These are phyloP conservation scores for Phaeosphaeriaceae sp. DNA, from an alignment of 2,329 filamentous ascomycete species.

Conservation along the genomic window DNA sequence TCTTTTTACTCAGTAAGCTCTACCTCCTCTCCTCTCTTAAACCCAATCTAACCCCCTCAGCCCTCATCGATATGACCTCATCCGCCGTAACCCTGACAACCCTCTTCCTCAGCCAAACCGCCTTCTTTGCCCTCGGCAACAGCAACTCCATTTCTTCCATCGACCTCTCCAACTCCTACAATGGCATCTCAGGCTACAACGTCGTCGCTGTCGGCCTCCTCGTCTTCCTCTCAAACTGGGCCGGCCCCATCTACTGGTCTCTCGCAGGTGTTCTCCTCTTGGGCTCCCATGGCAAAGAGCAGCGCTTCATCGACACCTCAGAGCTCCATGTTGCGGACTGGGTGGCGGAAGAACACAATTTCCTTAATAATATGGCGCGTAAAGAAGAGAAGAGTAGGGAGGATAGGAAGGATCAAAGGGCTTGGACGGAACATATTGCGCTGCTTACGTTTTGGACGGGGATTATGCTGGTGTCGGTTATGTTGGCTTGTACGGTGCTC, in stretches of 20 bases:
- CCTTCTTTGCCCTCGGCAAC: constrained; percentile 90
- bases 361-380: constrained; percentile 27
- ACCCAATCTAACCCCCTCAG: constrained; percentile 13
- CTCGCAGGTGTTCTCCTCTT: constrained; percentile 65
- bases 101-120: constrained; percentile 77
- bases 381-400: constrained; percentile 19
- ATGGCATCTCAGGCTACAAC: constrained; percentile 84
- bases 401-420: constrained; percentile 8
- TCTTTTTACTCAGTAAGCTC: constrained; percentile 57
- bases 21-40: constrained; percentile 40
- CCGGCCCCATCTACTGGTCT: constrained; percentile 87
- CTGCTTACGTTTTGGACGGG: constrained; percentile 75
- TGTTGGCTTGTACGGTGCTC: constrained; percentile 84
- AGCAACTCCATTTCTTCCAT: constrained; percentile 96
- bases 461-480: constrained; percentile 72
- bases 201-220: constrained; percentile 79
- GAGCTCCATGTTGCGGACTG: constrained; percentile 35
- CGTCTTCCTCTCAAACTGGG: constrained; percentile 90
- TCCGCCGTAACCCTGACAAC: constrained; percentile 70
- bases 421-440: constrained; percentile 59
- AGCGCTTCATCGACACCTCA: constrained; percentile 21
- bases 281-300: constrained; percentile 25
- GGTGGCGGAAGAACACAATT: constrained; percentile 38
- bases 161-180: constrained; percentile 93
- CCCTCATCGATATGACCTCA: constrained; percentile 55